A percentile compares a stretch with the other conserved stretches of the same genome.
These are phyloP conservation scores for Fusarium humuli DNA, from an alignment of 2,329 filamentous ascomycete genomes.

Conservation along the genomic window DNA sequence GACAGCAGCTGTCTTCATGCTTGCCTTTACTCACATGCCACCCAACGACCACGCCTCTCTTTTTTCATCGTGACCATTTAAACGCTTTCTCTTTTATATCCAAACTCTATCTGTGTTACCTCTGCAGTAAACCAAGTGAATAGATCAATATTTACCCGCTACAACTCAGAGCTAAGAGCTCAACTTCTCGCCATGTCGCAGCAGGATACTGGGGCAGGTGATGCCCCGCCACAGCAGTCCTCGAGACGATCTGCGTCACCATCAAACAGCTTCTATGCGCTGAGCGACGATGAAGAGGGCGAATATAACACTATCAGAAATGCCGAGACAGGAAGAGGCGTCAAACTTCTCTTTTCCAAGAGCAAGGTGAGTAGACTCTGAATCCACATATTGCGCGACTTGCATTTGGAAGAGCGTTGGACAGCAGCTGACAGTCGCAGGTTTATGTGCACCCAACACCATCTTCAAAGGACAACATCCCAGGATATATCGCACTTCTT, in stretches of 20 bases:
- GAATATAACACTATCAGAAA: conserved; percentile 95
- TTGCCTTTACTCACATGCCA: conserved; percentile 37
- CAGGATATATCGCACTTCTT: conserved; percentile 91
- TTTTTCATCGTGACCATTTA: conserved; percentile 11
- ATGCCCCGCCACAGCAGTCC: conserved; percentile 44
- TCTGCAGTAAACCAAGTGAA: neutral
- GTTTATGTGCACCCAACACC: conserved; percentile 97
- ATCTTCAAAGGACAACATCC: conserved; percentile 93
- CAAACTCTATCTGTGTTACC: neutral
- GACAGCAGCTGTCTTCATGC: conserved; percentile 17
- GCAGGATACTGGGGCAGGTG: conserved; percentile 35
- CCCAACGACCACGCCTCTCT: neutral
- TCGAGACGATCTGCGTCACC: conserved; percentile 71
- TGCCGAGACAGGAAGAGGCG: conserved; percentile 78
- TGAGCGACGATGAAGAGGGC: conserved; percentile 96
- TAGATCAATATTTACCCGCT: neutral
- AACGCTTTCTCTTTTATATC: conserved; percentile 8
- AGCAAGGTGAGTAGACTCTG: conserved; percentile 77
- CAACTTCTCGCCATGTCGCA: conserved; percentile 36
- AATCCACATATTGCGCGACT: conserved; percentile 1
- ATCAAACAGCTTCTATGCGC: conserved; percentile 89
- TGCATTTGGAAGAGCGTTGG: neutral
- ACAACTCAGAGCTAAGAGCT: conserved; percentile 6
- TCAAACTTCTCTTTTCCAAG: conserved; percentile 95
- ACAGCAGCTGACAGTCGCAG: conserved; percentile 55